These are phyloP conservation scores for Scalesia atractyloides DNA, from an alignment of 129 eudicot genomes.

Conservation along the genomic window DNA sequence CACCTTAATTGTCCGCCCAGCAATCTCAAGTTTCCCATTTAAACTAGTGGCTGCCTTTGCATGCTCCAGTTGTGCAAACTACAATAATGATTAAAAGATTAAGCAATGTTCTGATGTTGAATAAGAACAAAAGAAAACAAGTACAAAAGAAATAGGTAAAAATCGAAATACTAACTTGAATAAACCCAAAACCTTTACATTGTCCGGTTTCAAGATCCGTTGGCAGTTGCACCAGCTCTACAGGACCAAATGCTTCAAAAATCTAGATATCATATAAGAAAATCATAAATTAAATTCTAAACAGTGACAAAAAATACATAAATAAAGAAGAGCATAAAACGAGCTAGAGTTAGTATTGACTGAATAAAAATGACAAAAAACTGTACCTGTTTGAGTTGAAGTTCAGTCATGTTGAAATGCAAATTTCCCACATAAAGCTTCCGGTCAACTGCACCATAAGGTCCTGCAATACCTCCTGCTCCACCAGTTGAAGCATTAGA, in stretches of 20 bases:
- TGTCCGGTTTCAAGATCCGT: slow-evolving; percentile 94
- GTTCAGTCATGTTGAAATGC: slow-evolving; percentile 93
- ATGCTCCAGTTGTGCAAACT: slow-evolving; percentile 89
- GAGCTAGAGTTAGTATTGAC: not conserved
- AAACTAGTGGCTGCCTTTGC: slow-evolving; percentile 89
- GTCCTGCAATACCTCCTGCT: slow-evolving; percentile 64
- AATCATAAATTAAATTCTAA: not conserved
- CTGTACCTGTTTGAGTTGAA: slow-evolving; percentile 77
- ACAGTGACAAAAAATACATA: not conserved
- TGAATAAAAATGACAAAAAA: not conserved
- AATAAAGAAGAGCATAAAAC: not conserved
- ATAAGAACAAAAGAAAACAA: not conserved
- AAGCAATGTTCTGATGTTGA: not conserved
- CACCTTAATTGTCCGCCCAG: slow-evolving; percentile 91
- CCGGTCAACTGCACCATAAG: slow-evolving; percentile 86
- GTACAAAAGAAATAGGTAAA: not conserved
- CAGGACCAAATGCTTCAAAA: slow-evolving; percentile 97
- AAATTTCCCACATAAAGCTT: slow-evolving; percentile 93
- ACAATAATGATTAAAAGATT: not conserved
- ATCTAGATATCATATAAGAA: slow-evolving; percentile 43
- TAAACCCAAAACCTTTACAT: slow-evolving; percentile 97
- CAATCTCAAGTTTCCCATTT: slow-evolving; percentile 89
- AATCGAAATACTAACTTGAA: slow-evolving; percentile 63
- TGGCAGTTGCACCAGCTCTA: slow-evolving; percentile 96
- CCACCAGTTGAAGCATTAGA: slow-evolving; percentile 61